Evolutionary conservation across 1,139 yeast genomes (phyloP).

Genomic region (Yamadazyma mexicana): DNA sequence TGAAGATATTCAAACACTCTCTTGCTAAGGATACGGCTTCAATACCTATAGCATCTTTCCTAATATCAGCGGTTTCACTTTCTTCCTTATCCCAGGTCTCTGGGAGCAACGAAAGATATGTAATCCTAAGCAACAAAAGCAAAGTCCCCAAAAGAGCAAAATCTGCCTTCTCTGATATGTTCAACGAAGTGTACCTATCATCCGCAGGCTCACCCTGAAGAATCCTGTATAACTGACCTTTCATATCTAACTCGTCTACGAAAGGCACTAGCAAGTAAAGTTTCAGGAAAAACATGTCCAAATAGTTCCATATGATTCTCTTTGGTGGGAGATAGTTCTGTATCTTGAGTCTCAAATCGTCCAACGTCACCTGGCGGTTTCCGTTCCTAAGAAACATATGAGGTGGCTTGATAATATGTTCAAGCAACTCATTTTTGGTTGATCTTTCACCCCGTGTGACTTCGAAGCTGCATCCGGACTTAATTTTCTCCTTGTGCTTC

Average conservation of each 20-base stretch:
- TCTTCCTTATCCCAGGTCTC: constrained; percentile 2
- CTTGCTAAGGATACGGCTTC: constrained; percentile 38
- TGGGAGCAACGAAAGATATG: constrained; percentile 20
- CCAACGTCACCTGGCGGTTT: constrained; percentile 17
- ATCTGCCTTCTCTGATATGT: constrained; percentile 16
- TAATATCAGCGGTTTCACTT: too few relatives aligned
- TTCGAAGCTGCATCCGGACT: not conserved
- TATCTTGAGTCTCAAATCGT: constrained; percentile 31
- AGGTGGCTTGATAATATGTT: not conserved
- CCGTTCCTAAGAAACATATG: constrained; percentile 13
- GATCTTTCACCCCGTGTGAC: not conserved
- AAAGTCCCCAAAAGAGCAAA: constrained; percentile 25
- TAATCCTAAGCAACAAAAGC: constrained; percentile 21
- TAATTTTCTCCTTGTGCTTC: not conserved
- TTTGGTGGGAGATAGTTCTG: constrained; percentile 43
- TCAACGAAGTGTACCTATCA: constrained; percentile 13
- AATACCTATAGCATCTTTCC: constrained; percentile 28
- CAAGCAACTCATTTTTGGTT: not conserved
- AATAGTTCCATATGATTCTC: constrained; percentile 43
- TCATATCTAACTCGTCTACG: constrained; percentile 40
- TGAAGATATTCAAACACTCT: constrained; percentile 37
- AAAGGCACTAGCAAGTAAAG: constrained; percentile 51
- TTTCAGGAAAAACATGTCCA: constrained; percentile 43
- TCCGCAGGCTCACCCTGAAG: constrained; percentile 19
- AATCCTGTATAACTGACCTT: constrained; percentile 16